These are phyloP conservation scores for Elongisporangium senticosum DNA, from an alignment of 352 stramenopile species.

Conservation along the genomic window DNA sequence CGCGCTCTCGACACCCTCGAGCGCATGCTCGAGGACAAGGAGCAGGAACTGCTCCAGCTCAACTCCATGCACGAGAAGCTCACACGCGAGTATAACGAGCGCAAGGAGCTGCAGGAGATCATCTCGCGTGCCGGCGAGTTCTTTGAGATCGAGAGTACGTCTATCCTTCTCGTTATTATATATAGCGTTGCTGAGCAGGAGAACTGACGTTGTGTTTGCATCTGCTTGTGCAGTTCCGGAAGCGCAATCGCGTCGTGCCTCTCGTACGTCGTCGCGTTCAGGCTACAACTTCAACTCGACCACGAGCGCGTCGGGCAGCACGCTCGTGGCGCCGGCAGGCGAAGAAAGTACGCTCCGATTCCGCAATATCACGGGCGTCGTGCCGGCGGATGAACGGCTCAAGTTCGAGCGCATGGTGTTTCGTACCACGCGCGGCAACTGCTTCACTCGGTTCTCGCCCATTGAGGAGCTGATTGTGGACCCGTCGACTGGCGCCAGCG, in stretches of 20 bases:
- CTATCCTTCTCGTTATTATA: conserved; percentile 1
- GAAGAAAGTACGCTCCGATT: conserved; percentile 81
- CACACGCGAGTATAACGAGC: conserved; percentile 97
- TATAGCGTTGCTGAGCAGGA: background rate
- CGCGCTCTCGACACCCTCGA: conserved; percentile 94
- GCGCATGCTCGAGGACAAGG: conserved; percentile 94
- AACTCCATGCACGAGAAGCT: conserved; percentile 98
- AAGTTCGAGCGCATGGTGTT: conserved; percentile 99
- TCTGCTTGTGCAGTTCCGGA: conserved; percentile 35
- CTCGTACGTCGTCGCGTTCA: conserved; percentile 47
- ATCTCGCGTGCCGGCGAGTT: conserved; percentile 74
- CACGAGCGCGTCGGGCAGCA: conserved; percentile 4
- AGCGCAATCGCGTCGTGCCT: conserved; percentile 40
- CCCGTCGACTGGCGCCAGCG: conserved; percentile 77
- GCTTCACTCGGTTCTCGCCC: conserved; percentile 94
- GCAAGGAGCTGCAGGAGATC: conserved; percentile 85
- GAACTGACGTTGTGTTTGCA: conserved; percentile 6
- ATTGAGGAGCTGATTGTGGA: conserved; percentile 92
- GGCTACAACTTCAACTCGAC: conserved; percentile 47
- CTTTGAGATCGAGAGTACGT: conserved; percentile 79
- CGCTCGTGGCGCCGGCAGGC: conserved; percentile 5
- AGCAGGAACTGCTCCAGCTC: conserved; percentile 95
- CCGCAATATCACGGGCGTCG: conserved; percentile 92
- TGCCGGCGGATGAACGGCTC: conserved; percentile 89
- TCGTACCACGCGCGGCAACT: conserved; percentile 97